These are phyloP conservation scores for Myriangium duriaei DNA, from an alignment of 2,329 filamentous ascomycete species.

Conservation along the genomic window DNA sequence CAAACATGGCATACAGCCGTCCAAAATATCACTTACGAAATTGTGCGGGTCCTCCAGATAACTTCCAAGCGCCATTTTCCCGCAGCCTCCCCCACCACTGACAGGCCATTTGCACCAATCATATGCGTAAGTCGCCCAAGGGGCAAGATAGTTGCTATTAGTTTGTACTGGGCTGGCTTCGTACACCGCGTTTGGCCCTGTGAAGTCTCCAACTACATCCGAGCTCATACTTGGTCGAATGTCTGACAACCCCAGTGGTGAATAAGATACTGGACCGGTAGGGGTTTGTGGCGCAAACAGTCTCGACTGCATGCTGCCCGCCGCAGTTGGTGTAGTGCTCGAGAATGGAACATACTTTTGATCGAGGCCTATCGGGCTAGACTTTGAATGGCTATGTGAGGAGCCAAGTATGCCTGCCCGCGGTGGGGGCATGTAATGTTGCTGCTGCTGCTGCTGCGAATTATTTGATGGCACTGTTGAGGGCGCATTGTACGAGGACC, in stretches of 20 bases:
- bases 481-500: constrained; percentile 39
- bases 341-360: constrained; percentile 51
- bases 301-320: constrained; percentile 9
- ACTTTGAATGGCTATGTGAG: constrained; percentile 69
- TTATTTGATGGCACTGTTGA: constrained; percentile 29
- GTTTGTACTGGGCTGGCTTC: constrained; percentile 54
- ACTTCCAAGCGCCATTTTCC: constrained; percentile 89
- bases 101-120: constrained; percentile 99
- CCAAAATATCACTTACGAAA: constrained; percentile 66
- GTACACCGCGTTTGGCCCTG: constrained; percentile 44
- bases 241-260: constrained; percentile 80
- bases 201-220: constrained; percentile 55
- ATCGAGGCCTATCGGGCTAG: constrained; percentile 58
- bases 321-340: constrained; percentile 40
- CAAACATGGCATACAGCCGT: not conserved
- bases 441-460: constrained; percentile 35
- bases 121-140: constrained; percentile 91
- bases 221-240: constrained; percentile 81
- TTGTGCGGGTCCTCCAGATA: constrained; percentile 98
- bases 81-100: constrained; percentile 55
- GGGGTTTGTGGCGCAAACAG: constrained; percentile 37
- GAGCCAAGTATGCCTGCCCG: constrained; percentile 53
- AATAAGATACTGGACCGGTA: constrained; percentile 57
- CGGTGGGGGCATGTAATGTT: constrained; percentile 48
- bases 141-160: constrained; percentile 86